Conservation (phyloP, 2,329 filamentous ascomycete genomes). For the Phialophora verrucosa region DNA sequence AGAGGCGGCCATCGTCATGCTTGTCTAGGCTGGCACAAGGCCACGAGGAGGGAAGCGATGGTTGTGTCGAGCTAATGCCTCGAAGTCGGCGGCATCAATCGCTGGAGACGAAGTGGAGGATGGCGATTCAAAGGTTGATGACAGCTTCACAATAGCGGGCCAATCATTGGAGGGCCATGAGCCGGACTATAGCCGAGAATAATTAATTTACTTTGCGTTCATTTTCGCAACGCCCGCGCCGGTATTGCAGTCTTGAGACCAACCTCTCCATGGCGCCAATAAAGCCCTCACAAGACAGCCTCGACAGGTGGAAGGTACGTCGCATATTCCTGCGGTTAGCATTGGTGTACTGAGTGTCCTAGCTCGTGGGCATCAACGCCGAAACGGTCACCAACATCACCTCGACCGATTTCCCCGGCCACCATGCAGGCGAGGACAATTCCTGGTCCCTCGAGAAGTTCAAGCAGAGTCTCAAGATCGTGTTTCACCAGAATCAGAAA, state of each 20-base stretch:
- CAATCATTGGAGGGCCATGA: slow-evolving; percentile 14
- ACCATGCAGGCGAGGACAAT: slow-evolving; percentile 87
- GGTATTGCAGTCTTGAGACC: background rate
- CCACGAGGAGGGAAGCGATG: slow-evolving; percentile 25
- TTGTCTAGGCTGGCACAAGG: slow-evolving; percentile 43
- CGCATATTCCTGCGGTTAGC: background rate
- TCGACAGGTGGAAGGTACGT: slow-evolving; percentile 37
- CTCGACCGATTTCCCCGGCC: slow-evolving; percentile 89
- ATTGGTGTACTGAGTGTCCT: slow-evolving; percentile 9
- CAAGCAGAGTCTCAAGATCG: slow-evolving; percentile 68
- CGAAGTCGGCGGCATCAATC: slow-evolving; percentile 26
- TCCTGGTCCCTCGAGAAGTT: slow-evolving; percentile 79
- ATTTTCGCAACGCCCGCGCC: too few species aligned
- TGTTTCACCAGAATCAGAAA: slow-evolving; percentile 82
- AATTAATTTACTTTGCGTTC: too few species aligned
- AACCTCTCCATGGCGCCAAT: slow-evolving; percentile 31
- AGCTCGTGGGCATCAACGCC: slow-evolving; percentile 75
- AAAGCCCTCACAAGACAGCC: slow-evolving; percentile 30
- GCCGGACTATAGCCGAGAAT: too few species aligned
- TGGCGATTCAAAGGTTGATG: slow-evolving; percentile 6
- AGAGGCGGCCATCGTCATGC: slow-evolving; percentile 63
- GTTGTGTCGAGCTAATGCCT: slow-evolving; percentile 25
- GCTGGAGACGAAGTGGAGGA: slow-evolving; percentile 24
- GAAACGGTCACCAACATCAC: slow-evolving; percentile 90
- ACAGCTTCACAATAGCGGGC: slow-evolving; percentile 13